These are phyloP conservation scores for Dryas octopetala DNA, from an alignment of 306 rosid genomes.

Conservation along the genomic window DNA sequence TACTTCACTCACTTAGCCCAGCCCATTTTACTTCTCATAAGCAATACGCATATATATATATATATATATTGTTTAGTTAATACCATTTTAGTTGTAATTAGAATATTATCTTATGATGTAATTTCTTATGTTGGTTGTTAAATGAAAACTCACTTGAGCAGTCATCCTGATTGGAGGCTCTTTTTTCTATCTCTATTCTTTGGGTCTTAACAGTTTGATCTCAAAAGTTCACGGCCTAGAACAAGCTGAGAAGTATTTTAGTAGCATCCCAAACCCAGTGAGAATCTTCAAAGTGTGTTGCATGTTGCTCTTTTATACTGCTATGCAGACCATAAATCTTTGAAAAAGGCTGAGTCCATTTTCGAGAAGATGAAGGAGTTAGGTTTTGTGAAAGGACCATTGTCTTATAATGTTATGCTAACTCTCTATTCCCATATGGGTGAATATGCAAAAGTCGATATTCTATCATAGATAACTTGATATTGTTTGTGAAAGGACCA, in stretches of 20 bases:
- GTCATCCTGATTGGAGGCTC: no score
- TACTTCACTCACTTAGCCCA: no score
- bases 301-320: conserved; percentile 52
- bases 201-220: conserved; percentile 24
- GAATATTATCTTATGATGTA: no score
- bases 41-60: no score
- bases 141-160: no score
- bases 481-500: no score
- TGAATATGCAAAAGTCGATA: conserved; percentile 40
- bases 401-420: conserved; percentile 48
- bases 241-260: conserved; percentile 53
- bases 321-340: conserved; percentile 44
- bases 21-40: no score
- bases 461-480: neutral
- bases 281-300: conserved; percentile 28
- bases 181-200: no score
- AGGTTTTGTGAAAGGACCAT: conserved; percentile 15
- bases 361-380: conserved; percentile 51
- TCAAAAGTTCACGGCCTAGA: conserved; percentile 57
- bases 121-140: no score
- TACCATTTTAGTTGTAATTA: no score
- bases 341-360: conserved; percentile 56
- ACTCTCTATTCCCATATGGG: conserved; percentile 51
- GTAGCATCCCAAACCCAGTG: conserved; percentile 34
- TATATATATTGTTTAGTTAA: no score